Conservation (phyloP, 768 basidiomycete species). For the Boletus vinaceobasis region DNA sequence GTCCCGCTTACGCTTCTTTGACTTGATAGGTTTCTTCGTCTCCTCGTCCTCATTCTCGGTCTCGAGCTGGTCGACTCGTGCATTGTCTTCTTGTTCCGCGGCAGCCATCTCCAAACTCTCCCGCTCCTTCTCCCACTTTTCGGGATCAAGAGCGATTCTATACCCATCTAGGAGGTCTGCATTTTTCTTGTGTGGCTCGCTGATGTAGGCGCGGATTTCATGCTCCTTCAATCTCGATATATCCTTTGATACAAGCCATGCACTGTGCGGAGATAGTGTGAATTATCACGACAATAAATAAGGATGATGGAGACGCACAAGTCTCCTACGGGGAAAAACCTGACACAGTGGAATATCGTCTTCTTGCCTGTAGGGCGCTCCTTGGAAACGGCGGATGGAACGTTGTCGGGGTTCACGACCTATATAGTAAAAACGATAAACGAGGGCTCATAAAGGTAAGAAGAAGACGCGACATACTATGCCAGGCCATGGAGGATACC, state of each 20-base stretch:
- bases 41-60: constrained; percentile 52
- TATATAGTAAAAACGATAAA: constrained; percentile 32
- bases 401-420: constrained; percentile 74
- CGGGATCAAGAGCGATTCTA: constrained; percentile 69
- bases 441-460: constrained; percentile 6
- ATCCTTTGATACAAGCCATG: constrained; percentile 82
- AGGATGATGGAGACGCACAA: constrained; percentile 58
- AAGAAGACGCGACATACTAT: constrained; percentile 60
- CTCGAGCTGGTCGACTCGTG: constrained; percentile 64
- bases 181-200: constrained; percentile 70
- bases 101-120: constrained; percentile 31
- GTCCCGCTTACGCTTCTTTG: constrained; percentile 66
- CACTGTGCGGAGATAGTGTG: constrained; percentile 42
- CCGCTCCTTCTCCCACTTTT: constrained; percentile 56
- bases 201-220: constrained; percentile 83
- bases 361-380: constrained; percentile 77
- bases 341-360: constrained; percentile 63
- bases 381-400: constrained; percentile 57
- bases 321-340: constrained; percentile 94
- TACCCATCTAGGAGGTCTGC: constrained; percentile 77
- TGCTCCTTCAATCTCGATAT: constrained; percentile 71
- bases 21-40: constrained; percentile 41
- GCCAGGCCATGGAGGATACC: constrained; percentile 93
- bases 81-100: constrained; percentile 53
- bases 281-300: constrained; percentile 8